Evolutionary conservation across 371 early-diverging fungal genomes (phyloP), one percentile per base, ranked within the genome.

Genomic region (Rhizopus microsporus): DNA sequence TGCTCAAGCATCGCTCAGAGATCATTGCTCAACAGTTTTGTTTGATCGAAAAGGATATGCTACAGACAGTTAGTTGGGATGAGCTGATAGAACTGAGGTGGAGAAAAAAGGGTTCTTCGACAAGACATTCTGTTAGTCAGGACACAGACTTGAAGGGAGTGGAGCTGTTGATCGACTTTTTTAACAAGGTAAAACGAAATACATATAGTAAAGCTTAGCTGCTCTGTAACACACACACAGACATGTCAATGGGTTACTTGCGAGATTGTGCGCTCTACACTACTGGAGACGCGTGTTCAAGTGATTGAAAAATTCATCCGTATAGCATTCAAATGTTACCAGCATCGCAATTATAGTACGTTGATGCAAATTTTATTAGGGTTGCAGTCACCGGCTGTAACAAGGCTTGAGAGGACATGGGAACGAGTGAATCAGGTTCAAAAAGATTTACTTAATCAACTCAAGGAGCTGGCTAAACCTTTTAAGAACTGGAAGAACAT

Each of bases 301-400:
- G 69, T 74, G 8, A 69, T 80, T 40, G 78, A 77, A 54, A 80
- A 80, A 43, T 75, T 74, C 42, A 75, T 80, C 40, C 76, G 78
- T 0, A 71, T 80, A 23, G 78, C 81, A 8, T 49, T 74, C 67
- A 83, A 85, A 71, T 85, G 85, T 29, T 77, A 80, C 43, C 85
- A 82, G 17, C 81, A 83, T 40, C 67, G 80, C 7, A 85, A 85
- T 54, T 85, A 78, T 56, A 85, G 80, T 51, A 82, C 83, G 3
- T 49, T 85, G 5, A 78, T 81, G 60, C 85, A 85, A 40, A 69
- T 85, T 29, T 62, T 85, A n/a, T 64, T 85, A 45, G 85, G 83
- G 0, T 51, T 85, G 5, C 83, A 83, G 23, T 78, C 81, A 4
- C 80, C 81, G 3, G 73, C 77, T 5, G 72, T 85, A 0, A 75